Evolutionary conservation across 2,329 filamentous ascomycete genomes (phyloP).

Genomic region (Biscogniauxia mediterranea): DNA sequence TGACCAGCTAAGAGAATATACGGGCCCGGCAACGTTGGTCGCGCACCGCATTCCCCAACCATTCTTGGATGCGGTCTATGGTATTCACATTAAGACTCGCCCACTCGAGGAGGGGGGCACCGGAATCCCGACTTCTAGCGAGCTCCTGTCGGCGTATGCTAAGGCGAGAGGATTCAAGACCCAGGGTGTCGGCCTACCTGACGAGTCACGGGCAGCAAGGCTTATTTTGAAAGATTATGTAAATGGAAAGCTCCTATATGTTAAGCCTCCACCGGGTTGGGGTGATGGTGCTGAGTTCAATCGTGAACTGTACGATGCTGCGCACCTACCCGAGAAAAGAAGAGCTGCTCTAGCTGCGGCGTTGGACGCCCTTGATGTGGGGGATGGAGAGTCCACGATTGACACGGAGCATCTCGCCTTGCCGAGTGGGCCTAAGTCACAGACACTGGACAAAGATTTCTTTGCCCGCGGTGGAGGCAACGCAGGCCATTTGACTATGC

Average conservation of each 20-base stretch:
- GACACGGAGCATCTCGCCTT: conserved; percentile 50
- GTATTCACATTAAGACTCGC: conserved; percentile 80
- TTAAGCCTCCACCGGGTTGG: conserved; percentile 76
- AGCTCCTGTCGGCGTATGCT: conserved; percentile 83
- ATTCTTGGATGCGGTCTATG: conserved; percentile 91
- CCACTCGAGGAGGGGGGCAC: conserved; percentile 90
- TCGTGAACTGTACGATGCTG: conserved; percentile 78
- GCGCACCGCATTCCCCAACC: conserved; percentile 80
- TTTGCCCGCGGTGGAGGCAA: conserved; percentile 57
- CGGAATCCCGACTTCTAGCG: conserved; percentile 78
- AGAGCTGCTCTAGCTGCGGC: conserved; percentile 60
- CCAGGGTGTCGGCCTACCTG: conserved; percentile 83
- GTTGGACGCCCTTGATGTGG: conserved; percentile 46
- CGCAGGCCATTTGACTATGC: conserved; percentile 68
- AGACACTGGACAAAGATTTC: conserved; percentile 82
- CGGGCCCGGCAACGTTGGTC: conserved; percentile 79
- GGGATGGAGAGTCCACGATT: conserved; percentile 35
- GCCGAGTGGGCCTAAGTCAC: conserved; percentile 69
- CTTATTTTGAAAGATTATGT: conserved; percentile 96
- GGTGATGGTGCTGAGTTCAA: conserved; percentile 80
- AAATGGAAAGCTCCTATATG: conserved; percentile 90
- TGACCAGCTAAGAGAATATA: conserved; percentile 92
- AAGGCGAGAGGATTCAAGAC: conserved; percentile 87
- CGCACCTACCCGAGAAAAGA: conserved; percentile 79
- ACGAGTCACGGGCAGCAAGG: conserved; percentile 87